Conservation (phyloP, 208 protist species). For the Wallacemonas sp. region DNA sequence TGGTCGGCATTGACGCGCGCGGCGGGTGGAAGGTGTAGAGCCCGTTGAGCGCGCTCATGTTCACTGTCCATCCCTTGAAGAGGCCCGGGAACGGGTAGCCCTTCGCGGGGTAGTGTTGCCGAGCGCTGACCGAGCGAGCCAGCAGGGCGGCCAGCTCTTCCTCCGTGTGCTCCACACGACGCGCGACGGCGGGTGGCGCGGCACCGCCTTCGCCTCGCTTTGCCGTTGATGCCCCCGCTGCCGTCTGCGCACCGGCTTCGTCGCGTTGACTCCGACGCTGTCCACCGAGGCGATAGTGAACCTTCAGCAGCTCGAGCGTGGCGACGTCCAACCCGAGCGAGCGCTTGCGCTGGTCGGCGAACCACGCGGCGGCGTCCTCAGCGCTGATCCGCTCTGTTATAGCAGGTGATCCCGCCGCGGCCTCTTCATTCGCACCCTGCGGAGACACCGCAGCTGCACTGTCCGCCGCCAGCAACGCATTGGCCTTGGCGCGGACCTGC, state of each 20-base stretch:
- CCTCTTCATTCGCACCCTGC: not conserved
- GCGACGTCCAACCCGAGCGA: conserved; percentile 61
- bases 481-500: conserved; percentile 12
- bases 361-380: conserved; percentile 43
- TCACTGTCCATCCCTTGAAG: conserved; percentile 23
- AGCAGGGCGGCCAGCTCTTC: conserved; percentile 5
- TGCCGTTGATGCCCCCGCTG: not conserved
- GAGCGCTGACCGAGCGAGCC: not conserved
- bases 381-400: not conserved
- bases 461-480: not conserved
- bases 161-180: not conserved
- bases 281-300: conserved; percentile 42
- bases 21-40: conserved; percentile 29
- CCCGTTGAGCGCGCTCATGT: conserved; percentile 26
- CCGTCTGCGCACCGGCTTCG: conserved; percentile 1
- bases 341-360: conserved; percentile 64
- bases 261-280: conserved; percentile 2
- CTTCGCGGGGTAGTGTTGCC: conserved; percentile 14
- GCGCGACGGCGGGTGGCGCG: not conserved
- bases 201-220: not conserved
- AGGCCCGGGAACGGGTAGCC: conserved; percentile 29
- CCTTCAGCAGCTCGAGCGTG: conserved; percentile 38
- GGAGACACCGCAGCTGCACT: too few relatives aligned
- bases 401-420: not conserved
- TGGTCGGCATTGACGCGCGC: conserved; percentile 11